These are phyloP conservation scores for Boletus fagicola DNA, from an alignment of 768 basidiomycete species.

Conservation along the genomic window DNA sequence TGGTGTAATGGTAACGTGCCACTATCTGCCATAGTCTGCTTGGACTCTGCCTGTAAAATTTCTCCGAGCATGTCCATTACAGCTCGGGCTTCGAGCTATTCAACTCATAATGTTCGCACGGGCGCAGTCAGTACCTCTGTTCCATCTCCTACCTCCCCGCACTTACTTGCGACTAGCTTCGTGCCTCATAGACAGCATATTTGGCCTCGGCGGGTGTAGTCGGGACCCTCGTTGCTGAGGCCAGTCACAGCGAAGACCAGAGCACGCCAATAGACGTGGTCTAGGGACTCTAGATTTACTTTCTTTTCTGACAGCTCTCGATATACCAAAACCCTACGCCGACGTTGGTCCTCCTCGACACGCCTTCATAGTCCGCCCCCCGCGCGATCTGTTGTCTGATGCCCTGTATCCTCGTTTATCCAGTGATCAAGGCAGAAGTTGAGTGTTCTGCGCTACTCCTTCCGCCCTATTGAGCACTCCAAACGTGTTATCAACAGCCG, in stretches of 20 bases:
- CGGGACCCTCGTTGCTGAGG: conserved; percentile 19
- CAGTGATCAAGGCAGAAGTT: too few relatives aligned
- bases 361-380: conserved; percentile 57
- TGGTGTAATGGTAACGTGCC: too few relatives aligned
- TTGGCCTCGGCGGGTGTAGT: conserved; percentile 18
- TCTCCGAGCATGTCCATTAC: too few relatives aligned
- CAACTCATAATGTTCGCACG: too few relatives aligned
- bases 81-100: too few relatives aligned
- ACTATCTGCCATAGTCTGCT: too few relatives aligned
- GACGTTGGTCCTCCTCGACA: conserved; percentile 70
- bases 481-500: too few relatives aligned
- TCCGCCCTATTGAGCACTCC: too few relatives aligned
- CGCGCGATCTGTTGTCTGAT: too few relatives aligned
- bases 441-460: too few relatives aligned
- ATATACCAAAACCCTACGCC: conserved; percentile 71
- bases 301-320: conserved; percentile 54
- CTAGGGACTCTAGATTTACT: neutral
- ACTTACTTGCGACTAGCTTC: conserved; percentile 15
- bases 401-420: too few relatives aligned
- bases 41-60: too few relatives aligned
- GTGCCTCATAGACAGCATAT: conserved; percentile 24
- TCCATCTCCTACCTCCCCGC: neutral
- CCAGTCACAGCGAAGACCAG: conserved; percentile 2
- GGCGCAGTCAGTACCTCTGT: conserved; percentile 12
- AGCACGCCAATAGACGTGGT: neutral